phyloP scores from a whole-genome alignment of 2,329 filamentous ascomycete species.

The Aspergillus fructus region DNA sequence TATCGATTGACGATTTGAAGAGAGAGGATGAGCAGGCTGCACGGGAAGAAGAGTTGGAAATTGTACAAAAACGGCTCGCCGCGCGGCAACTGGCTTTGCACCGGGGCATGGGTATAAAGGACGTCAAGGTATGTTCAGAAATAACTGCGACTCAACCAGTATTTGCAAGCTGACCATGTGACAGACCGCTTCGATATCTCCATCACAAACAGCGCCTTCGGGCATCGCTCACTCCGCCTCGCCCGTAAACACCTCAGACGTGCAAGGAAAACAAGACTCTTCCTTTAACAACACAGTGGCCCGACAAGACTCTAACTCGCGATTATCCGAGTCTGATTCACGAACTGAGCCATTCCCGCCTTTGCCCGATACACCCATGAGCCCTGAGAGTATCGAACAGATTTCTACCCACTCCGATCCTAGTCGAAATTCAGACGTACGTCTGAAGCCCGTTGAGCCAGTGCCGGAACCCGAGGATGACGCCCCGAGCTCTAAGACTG shows the following conservation, averaged over 20 bases:
- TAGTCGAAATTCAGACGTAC: not conserved
- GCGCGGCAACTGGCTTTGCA: constrained; percentile 56
- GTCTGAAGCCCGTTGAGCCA: not conserved
- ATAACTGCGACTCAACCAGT: not conserved
- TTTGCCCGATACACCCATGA: constrained; percentile 23
- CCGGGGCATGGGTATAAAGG: constrained; percentile 47
- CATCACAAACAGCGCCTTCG: constrained; percentile 9
- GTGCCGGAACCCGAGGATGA: not conserved
- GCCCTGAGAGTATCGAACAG: not conserved
- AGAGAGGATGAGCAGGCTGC: constrained; percentile 57
- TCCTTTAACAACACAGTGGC: constrained; percentile 5
- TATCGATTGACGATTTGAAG: constrained; percentile 56
- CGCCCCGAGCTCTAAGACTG: not conserved
- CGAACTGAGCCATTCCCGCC: constrained; percentile 37
- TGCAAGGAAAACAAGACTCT: constrained; percentile 12
- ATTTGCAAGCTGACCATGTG: not conserved
- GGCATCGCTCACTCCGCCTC: constrained; percentile 8
- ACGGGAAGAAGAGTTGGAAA: constrained; percentile 56
- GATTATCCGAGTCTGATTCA: constrained; percentile 17
- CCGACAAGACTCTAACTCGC: constrained; percentile 15
- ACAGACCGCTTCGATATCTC: constrained; percentile 15
- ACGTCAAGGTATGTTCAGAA: constrained; percentile 29
- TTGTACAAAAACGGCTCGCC: constrained; percentile 54
- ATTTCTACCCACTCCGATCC: constrained; percentile 3
- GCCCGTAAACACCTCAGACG: constrained; percentile 9